Base-by-base conservation (phyloP, 768 basidiomycete species). In the Leccinum obscurum region DNA sequence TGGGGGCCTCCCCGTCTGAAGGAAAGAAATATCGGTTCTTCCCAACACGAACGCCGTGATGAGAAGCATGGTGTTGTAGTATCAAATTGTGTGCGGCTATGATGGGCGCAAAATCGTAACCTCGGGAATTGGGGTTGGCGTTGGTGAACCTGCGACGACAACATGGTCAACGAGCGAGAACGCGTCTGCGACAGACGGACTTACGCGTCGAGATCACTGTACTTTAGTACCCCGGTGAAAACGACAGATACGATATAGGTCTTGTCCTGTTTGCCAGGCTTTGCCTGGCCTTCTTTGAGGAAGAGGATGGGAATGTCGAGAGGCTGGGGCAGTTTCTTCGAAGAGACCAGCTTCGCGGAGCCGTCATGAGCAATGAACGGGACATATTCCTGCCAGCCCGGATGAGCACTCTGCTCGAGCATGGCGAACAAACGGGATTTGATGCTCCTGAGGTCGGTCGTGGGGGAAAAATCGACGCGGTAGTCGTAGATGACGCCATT, bases 1-100 rank as follows among this genome's bases (percentile, higher is more conserved):
- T 41, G 17, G 64, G 56, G 6, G 26, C 0, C 2, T 65, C 57
- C 2, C 62, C 63, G 6, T 60, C 56, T 7, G 79, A 69, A 44
- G 73, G 76, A 63, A 82, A 84, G 75, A 85, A 85, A 65, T 78
- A 82, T 11, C 80, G 76, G 62, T 84, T 83, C 58, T 76, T 72
- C 9, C 83, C 80, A 4, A 84, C 80, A 60, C 78, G 77, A 54
- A 80, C 73, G 3, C 83, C 83, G 8, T 69, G 73, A 44, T 72
- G 75, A 30, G 74, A 72, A 7, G 83, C 79, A 54, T 80, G 71
- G 20, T 78, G 70, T 34, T 80, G 75, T 4, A 85, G 64, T 15
- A 84, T 72, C 50, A 84, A 62, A 61, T 84, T 85, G 50, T 83
- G 64, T 3, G 83, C 83, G 10, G 76, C 69, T 11, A 79, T 68